Conservation (phyloP, 2,329 filamentous ascomycete genomes). For the Pseudogymnoascus sp. region DNA sequence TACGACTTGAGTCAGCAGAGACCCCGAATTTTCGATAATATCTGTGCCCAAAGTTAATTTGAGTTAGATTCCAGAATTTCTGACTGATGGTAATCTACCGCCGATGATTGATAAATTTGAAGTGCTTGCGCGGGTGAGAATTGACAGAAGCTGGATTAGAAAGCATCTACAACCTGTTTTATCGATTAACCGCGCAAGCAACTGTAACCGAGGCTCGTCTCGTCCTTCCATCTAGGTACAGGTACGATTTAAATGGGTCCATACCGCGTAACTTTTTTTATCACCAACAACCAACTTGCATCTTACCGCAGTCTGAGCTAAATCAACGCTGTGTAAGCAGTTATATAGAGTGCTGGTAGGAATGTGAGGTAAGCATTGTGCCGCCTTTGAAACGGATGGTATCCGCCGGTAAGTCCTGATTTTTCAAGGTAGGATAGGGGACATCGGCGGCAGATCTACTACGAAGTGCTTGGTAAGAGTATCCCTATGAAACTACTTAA, state of each 20-base stretch:
- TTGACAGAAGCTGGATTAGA: background rate
- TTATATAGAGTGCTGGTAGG: background rate
- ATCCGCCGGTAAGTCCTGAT: background rate
- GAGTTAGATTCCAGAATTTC: background rate
- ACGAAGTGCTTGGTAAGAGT: conserved; percentile 4
- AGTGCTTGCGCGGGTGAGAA: background rate
- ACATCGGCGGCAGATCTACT: background rate
- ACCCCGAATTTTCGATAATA: background rate
- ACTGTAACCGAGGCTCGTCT: background rate
- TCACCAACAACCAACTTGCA: background rate
- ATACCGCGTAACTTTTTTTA: background rate
- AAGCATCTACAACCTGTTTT: background rate
- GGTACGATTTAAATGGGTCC: background rate
- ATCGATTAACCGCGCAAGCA: conserved; percentile 4
- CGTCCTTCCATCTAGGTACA: conserved; percentile 5
- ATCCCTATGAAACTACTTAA: background rate
- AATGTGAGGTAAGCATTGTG: background rate
- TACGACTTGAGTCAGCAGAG: background rate
- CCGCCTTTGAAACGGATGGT: background rate
- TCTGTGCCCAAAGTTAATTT: background rate
- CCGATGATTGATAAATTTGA: background rate
- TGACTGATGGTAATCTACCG: background rate
- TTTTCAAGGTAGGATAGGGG: background rate
- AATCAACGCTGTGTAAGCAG: background rate
- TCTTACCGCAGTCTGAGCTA: background rate